These are phyloP conservation scores for Chaetomidium leptoderma DNA, from an alignment of 495 filamentous ascomycete genomes.

Conservation along the genomic window DNA sequence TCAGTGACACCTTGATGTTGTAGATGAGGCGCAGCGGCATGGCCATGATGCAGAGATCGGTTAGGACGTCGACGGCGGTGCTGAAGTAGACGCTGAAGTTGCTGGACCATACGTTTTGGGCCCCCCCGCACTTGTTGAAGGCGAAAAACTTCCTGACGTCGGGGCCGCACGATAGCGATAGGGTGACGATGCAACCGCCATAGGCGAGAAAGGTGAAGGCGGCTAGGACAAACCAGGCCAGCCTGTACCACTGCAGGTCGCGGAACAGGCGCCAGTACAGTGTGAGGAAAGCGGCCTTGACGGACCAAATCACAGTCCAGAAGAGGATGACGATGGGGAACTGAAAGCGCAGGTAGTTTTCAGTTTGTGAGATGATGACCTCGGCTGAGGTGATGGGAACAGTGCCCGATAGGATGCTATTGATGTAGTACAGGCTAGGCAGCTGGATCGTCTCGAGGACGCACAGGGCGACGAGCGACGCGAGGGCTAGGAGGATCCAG, in stretches of 20 bases:
- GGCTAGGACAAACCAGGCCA: conserved; percentile 37
- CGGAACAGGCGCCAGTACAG: conserved; percentile 45
- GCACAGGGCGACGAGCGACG: conserved; percentile 36
- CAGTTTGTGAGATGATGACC: conserved; percentile 23
- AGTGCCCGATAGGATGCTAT: conserved; percentile 26
- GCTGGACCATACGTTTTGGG: conserved; percentile 31
- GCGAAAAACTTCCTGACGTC: conserved; percentile 38
- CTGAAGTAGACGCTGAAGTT: conserved; percentile 43
- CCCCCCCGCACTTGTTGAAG: conserved; percentile 29
- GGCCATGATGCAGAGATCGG: conserved; percentile 46
- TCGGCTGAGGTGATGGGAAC: conserved; percentile 24
- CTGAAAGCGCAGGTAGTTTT: conserved; percentile 36
- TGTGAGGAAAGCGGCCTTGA: conserved; percentile 47
- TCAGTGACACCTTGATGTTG: conserved; percentile 42
- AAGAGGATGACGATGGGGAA: conserved; percentile 47
- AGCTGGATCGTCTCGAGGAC: conserved; percentile 45
- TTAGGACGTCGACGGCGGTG: conserved; percentile 44
- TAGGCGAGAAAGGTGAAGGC: conserved; percentile 38
- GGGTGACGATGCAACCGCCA: conserved; percentile 38
- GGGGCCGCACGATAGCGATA: conserved; percentile 38
- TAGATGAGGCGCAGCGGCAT: conserved; percentile 49
- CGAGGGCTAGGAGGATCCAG: conserved; percentile 39
- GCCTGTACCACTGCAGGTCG: conserved; percentile 36
- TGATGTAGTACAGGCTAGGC: conserved; percentile 41
- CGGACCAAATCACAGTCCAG: conserved; percentile 46